These are phyloP conservation scores for Pulveroboletus ravenelii DNA, from an alignment of 768 basidiomycete species.

Conservation along the genomic window DNA sequence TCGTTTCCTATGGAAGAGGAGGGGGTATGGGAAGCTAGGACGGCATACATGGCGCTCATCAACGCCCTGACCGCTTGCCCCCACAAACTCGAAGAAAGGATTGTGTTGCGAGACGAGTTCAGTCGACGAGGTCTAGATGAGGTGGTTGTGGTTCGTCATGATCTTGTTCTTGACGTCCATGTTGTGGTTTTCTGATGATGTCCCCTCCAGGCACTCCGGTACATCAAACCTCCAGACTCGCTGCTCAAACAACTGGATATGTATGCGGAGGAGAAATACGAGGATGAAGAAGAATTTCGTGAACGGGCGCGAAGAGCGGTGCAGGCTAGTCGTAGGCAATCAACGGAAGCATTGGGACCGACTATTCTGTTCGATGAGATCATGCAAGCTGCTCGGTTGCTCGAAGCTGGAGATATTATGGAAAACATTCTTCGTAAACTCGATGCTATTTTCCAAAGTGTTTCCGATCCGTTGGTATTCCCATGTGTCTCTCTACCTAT, in stretches of 20 bases:
- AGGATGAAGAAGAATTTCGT: conserved; percentile 82
- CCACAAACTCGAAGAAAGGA: conserved; percentile 71
- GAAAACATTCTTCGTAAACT: conserved; percentile 58
- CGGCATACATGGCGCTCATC: conserved; percentile 69
- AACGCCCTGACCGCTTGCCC: conserved; percentile 78
- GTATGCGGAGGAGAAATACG: conserved; percentile 84
- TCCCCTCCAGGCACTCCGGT: conserved; percentile 58
- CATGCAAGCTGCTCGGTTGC: conserved; percentile 50
- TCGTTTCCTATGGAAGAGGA: conserved; percentile 52
- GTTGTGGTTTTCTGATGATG: background rate
- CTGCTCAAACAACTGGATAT: conserved; percentile 77
- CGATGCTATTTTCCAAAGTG: conserved; percentile 50
- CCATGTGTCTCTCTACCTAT: background rate
- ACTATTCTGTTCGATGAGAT: conserved; percentile 58
- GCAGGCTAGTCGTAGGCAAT: conserved; percentile 19
- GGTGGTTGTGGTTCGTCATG: conserved; percentile 64
- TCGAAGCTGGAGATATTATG: conserved; percentile 31
- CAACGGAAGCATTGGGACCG: conserved; percentile 40
- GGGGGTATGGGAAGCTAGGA: conserved; percentile 77
- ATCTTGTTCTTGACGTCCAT: background rate
- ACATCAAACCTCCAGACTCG: conserved; percentile 68
- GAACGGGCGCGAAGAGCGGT: conserved; percentile 50
- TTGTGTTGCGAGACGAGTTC: conserved; percentile 79
- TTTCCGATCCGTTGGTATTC: conserved; percentile 53
- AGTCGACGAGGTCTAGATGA: conserved; percentile 79